phyloP scores from a whole-genome alignment of 352 stramenopile species.

The Globisporangium paroecandrum region DNA sequence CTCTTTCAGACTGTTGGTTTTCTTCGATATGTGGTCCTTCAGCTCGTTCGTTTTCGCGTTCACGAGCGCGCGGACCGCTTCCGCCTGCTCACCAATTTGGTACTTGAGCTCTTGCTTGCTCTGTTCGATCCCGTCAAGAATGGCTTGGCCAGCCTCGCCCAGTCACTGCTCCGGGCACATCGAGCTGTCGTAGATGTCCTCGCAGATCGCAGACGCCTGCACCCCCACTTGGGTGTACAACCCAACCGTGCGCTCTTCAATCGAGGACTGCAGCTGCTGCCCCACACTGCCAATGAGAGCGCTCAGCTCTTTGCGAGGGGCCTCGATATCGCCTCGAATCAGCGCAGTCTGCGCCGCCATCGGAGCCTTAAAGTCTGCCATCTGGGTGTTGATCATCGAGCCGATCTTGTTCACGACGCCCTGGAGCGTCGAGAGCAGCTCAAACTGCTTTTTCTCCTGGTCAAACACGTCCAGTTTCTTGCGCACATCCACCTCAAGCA shows the following conservation, averaged over 20 bases:
- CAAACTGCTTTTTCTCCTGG: conserved; percentile 23
- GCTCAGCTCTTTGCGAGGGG: background rate
- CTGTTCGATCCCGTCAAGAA: conserved; percentile 1
- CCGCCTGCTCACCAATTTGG: conserved; percentile 2
- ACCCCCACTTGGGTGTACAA: background rate
- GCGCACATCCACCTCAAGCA: conserved; percentile 22
- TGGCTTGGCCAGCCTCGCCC: background rate
- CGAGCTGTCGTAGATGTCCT: conserved; percentile 5
- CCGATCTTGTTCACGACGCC: conserved; percentile 19
- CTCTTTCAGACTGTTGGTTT: background rate
- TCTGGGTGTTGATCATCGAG: conserved; percentile 7
- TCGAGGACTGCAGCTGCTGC: background rate
- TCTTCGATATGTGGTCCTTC: too few species aligned
- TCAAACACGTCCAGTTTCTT: conserved; percentile 23
- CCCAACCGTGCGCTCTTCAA: background rate
- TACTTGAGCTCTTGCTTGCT: background rate
- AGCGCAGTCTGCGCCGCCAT: background rate
- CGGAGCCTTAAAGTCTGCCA: background rate
- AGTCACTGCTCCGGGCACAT: background rate
- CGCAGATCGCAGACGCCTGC: background rate
- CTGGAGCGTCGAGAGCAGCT: conserved; percentile 18
- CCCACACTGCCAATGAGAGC: too few species aligned
- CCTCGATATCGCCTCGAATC: background rate
- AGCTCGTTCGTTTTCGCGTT: background rate
- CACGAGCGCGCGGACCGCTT: conserved; percentile 7